These are phyloP conservation scores for Mycena olivaceomarginata DNA, from an alignment of 768 basidiomycete species.

Conservation along the genomic window DNA sequence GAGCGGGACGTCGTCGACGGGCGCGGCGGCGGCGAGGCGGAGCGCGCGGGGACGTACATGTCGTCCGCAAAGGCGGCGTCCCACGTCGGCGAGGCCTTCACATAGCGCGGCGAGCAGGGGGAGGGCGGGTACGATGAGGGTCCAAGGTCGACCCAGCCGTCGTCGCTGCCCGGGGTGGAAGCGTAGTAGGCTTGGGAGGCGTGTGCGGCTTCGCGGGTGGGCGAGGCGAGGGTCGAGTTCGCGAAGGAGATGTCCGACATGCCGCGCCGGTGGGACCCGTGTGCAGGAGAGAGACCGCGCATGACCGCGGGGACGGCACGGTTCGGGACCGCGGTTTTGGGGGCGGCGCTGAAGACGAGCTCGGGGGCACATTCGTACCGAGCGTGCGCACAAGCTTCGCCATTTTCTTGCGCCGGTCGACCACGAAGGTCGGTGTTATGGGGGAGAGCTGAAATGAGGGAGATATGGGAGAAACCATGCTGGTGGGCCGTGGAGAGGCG, in stretches of 20 bases:
- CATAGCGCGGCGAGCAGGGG: slow-evolving; percentile 25
- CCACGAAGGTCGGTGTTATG: slow-evolving; percentile 21
- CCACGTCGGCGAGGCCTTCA: slow-evolving; percentile 9
- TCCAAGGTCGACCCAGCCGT: slow-evolving; percentile 10
- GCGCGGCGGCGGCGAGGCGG: slow-evolving; percentile 2
- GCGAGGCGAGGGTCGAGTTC: slow-evolving; percentile 20
- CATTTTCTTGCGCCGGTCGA: slow-evolving; percentile 59
- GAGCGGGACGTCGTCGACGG: slow-evolving; percentile 22
- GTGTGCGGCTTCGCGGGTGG: slow-evolving; percentile 10
- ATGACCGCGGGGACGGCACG: slow-evolving; percentile 19
- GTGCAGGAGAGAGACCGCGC: slow-evolving; percentile 10
- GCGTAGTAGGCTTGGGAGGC: neutral
- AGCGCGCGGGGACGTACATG: neutral
- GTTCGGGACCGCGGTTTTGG: neutral
- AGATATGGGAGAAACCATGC: slow-evolving; percentile 10
- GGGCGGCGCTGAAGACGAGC: slow-evolving; percentile 52
- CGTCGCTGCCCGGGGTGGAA: slow-evolving; percentile 3
- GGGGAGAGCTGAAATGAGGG: slow-evolving; percentile 7
- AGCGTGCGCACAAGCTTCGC: slow-evolving; percentile 68
- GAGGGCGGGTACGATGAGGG: slow-evolving; percentile 27
- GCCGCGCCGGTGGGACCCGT: neutral
- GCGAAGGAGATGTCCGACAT: neutral
- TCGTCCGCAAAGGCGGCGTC: neutral
- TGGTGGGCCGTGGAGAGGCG: slow-evolving; percentile 10
- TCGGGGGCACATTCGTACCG: slow-evolving; percentile 65